Evolutionary conservation across 371 early-diverging fungal genomes (phyloP).

Genomic region (Apophysomyces elegans): DNA sequence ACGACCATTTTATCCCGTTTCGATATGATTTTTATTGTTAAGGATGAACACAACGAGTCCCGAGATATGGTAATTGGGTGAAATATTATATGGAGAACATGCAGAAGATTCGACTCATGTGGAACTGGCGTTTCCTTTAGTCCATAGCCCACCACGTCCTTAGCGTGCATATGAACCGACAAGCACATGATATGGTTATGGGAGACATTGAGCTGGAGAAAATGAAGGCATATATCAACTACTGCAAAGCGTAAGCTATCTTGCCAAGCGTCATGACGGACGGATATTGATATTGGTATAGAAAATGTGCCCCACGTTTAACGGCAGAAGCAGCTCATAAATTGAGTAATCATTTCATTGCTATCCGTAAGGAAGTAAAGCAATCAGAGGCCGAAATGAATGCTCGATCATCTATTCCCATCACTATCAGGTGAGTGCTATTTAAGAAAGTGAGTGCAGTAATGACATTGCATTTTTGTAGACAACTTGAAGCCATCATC

Average conservation of each 20-base stretch:
- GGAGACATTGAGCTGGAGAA: constrained; percentile 89
- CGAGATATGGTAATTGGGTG: constrained; percentile 70
- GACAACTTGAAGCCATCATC: constrained; percentile 99
- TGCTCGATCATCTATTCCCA: constrained; percentile 93
- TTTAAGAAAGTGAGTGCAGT: too few relatives aligned
- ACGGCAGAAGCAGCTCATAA: constrained; percentile 87
- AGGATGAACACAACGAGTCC: constrained; percentile 87
- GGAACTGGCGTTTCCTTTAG: constrained; percentile 31
- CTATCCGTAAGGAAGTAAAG: constrained; percentile 89
- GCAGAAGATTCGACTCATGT: constrained; percentile 10
- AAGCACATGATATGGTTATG: constrained; percentile 61
- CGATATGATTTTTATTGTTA: constrained; percentile 97
- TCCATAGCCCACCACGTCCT: constrained; percentile 94
- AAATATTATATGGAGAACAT: neutral
- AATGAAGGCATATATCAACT: constrained; percentile 94
- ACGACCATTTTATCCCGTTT: constrained; percentile 98
- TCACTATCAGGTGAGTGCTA: constrained; percentile 84
- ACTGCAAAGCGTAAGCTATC: constrained; percentile 82
- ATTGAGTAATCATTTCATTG: constrained; percentile 94
- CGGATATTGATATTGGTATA: constrained; percentile 17
- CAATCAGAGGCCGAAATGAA: constrained; percentile 76
- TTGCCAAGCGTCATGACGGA: neutral
- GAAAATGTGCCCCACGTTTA: constrained; percentile 94
- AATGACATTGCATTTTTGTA: constrained; percentile 13
- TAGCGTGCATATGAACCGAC: constrained; percentile 86